These are phyloP conservation scores for Corrigiola litoralis DNA, from an alignment of 179 eudicot species.

Conservation along the genomic window DNA sequence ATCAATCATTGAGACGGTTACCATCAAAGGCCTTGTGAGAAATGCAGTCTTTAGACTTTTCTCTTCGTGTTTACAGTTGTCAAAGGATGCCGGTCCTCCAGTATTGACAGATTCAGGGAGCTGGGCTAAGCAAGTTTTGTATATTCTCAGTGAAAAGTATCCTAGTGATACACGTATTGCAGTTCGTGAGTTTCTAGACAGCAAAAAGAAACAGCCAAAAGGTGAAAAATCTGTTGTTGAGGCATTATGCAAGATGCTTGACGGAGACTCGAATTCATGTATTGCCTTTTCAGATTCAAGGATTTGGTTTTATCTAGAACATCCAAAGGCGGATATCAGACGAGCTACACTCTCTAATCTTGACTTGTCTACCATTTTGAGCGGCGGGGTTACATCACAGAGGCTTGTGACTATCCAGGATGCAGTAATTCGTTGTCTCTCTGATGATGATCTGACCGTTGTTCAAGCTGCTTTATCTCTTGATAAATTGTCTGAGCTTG, in stretches of 20 bases:
- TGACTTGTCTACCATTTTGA: slow-evolving; percentile 45
- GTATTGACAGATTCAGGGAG: slow-evolving; percentile 44
- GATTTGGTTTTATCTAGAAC: slow-evolving; percentile 80
- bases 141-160: slow-evolving; percentile 44
- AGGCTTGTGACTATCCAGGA: slow-evolving; percentile 52
- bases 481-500: slow-evolving; percentile 45
- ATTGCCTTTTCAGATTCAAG: slow-evolving; percentile 52
- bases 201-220: slow-evolving; percentile 48
- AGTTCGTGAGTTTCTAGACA: slow-evolving; percentile 57
- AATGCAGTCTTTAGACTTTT: slow-evolving; percentile 54
- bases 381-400: slow-evolving; percentile 45
- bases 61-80: slow-evolving; percentile 41
- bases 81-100: slow-evolving; percentile 34
- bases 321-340: slow-evolving; percentile 82
- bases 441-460: slow-evolving; percentile 73
- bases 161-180: slow-evolving; percentile 59
- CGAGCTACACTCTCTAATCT: slow-evolving; percentile 51
- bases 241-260: slow-evolving; percentile 57
- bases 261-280: slow-evolving; percentile 44
- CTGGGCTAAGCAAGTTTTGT: slow-evolving; percentile 53
- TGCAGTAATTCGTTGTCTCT: slow-evolving; percentile 60
- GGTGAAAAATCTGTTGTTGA: slow-evolving; percentile 46
- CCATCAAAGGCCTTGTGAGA: slow-evolving; percentile 37
- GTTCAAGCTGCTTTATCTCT: slow-evolving; percentile 63
- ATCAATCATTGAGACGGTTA: slow-evolving; percentile 54